Evolutionary conservation across 129 eudicot genomes (phyloP), one percentile per base, ranked within the genome.

Genomic region (Flaveria brownii): DNA sequence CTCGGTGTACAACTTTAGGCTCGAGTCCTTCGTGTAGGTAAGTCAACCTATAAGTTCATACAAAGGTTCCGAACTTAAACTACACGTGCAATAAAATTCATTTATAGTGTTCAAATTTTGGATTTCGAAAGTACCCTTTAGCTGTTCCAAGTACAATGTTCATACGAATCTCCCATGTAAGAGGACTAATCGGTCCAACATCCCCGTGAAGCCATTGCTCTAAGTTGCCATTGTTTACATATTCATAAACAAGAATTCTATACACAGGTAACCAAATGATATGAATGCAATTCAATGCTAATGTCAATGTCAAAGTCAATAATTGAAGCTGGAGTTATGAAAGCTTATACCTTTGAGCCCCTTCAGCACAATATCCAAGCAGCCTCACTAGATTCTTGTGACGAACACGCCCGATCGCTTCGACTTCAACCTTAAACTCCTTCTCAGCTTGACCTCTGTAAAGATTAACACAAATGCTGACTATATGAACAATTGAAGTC

Each of bases 351-450:
- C 97, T 92, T 36, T 88, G 96, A 86, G 91, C 97, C 73, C 97
- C 97, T 86, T 92, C 96, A 22, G 92, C 97, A 81, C 97, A 92
- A 82, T 92, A 92, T 20, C 97, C 97, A 25, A 92, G 88, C 81
- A 92, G 76, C 83, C 97, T 89, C 72, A 92, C 97, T 83, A 92
- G 78, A 89, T 92, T 92, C 85, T 87, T 92, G 51, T 92, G 97
- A 63, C 97, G 85, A 71, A 92, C 97, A 12, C 97, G 93, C 64
- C 97, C 97, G 79, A 92, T 92, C 13, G 93, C 97, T 88, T 92
- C 97, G 12, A 92, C 97, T 89, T 92, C 97, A 77, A 92, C 97
- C 84, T 92, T 89, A 64, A 89, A 92, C 82, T 89, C 97, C 81
- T 82, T 92, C 87, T 89, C 96, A 46, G 96, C 97, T 84, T 92